A percentile compares a stretch with the other conserved stretches of the same genome.
Evolutionary conservation across 169 alveolate genomes (phyloP).

Genomic region (Plasmodium vivax): DNA sequence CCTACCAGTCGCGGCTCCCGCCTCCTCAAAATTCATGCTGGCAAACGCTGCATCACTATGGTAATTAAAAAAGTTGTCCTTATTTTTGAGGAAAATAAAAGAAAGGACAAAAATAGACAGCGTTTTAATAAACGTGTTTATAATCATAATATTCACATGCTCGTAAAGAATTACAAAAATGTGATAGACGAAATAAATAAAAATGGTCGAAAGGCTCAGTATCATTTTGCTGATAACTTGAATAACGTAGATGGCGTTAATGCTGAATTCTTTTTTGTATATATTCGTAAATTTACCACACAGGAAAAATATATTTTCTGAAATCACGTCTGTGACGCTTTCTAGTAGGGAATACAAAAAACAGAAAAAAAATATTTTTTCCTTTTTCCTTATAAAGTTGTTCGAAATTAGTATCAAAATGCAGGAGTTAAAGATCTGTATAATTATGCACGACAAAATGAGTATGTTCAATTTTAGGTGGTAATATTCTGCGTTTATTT

Average conservation of each 20-base stretch:
- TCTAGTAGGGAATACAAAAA: constrained; percentile 73
- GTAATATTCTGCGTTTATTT: constrained; percentile 62
- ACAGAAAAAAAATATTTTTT: constrained; percentile 59
- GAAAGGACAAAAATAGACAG: constrained; percentile 69
- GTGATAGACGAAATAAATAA: constrained; percentile 66
- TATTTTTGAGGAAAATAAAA: constrained; percentile 61
- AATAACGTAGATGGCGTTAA: constrained; percentile 47
- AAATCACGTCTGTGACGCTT: constrained; percentile 72
- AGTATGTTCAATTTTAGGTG: constrained; percentile 65
- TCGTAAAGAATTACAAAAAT: constrained; percentile 43
- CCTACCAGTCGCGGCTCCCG: background rate
- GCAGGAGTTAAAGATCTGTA: constrained; percentile 47
- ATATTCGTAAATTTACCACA: constrained; percentile 73
- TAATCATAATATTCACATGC: constrained; percentile 68
- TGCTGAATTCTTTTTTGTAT: constrained; percentile 62
- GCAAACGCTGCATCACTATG: background rate
- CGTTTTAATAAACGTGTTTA: constrained; percentile 61
- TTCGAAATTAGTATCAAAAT: constrained; percentile 61
- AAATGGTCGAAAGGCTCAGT: constrained; percentile 47
- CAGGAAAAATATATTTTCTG: constrained; percentile 74
- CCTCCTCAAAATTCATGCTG: background rate
- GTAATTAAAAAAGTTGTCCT: constrained; percentile 45
- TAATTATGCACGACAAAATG: constrained; percentile 71
- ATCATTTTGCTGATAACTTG: constrained; percentile 75
- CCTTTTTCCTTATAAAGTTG: constrained; percentile 60